Conservation (phyloP, 305 asterid species). For the Rubia tinctorum region DNA sequence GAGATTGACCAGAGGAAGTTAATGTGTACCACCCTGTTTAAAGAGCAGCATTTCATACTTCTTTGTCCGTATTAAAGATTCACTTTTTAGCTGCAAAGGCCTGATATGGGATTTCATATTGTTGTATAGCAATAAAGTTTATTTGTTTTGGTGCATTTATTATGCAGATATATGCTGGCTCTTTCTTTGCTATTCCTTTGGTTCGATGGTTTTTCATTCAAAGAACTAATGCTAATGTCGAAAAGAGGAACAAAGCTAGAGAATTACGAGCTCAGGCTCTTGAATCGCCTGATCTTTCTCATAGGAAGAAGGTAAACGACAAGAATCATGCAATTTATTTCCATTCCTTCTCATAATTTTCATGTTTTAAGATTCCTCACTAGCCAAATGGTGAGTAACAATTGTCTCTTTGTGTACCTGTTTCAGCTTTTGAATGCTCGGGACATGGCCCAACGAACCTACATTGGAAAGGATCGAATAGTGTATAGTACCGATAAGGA, state of each 20-base stretch:
- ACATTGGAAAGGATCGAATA: conserved; percentile 77
- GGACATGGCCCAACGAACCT: conserved; percentile 88
- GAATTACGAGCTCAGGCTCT: conserved; percentile 61
- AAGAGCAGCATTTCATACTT: not conserved
- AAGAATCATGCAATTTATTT: not conserved
- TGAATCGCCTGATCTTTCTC: conserved; percentile 69
- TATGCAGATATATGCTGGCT: conserved; percentile 91
- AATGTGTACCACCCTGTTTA: not conserved
- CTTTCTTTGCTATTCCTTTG: conserved; percentile 92
- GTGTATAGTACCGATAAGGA: conserved; percentile 86
- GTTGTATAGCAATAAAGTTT: too few species aligned
- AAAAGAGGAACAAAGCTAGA: conserved; percentile 68
- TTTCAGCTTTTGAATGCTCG: conserved; percentile 87
- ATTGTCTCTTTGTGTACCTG: conserved; percentile 5
- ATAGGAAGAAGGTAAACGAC: conserved; percentile 70
- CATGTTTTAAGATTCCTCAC: not conserved
- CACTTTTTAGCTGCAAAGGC: too few species aligned
- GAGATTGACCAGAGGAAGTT: conserved; percentile 1
- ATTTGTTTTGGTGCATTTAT: conserved; percentile 15
- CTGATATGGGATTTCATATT: too few species aligned
- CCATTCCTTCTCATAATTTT: not conserved
- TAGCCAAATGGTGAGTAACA: not conserved
- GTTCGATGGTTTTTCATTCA: conserved; percentile 67
- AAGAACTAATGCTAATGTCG: conserved; percentile 63
- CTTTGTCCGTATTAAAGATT: not conserved